A percentile compares a stretch with the other conserved stretches of the same genome.
These are phyloP conservation scores for Rhodotorula sp. DNA, from an alignment of 1,284 basidiomycete genomes.

Conservation along the genomic window DNA sequence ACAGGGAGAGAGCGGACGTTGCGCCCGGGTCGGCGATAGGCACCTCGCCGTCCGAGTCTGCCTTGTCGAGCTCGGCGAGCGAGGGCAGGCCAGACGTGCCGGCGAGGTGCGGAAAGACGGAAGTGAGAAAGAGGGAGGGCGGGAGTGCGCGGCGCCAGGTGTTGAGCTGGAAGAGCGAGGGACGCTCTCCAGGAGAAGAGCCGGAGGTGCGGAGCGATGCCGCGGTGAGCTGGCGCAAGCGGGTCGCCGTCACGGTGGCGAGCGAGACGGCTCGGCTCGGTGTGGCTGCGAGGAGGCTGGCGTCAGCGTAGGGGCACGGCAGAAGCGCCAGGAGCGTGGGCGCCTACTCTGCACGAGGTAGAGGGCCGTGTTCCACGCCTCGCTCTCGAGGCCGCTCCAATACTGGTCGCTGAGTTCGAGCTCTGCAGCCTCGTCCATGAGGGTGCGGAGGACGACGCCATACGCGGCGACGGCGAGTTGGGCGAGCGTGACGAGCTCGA, in stretches of 20 bases:
- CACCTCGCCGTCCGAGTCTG: neutral
- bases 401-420: conserved; percentile 41
- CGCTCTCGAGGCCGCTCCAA: conserved; percentile 38
- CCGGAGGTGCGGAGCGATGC: conserved; percentile 8
- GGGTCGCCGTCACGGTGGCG: conserved; percentile 18
- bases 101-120: conserved; percentile 45
- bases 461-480: conserved; percentile 36
- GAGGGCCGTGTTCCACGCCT: conserved; percentile 25
- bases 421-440: conserved; percentile 39
- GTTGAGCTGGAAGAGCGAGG: conserved; percentile 28
- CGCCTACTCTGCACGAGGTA: conserved; percentile 40
- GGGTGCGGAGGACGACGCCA: conserved; percentile 30
- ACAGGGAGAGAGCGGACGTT: conserved; percentile 8
- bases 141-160: conserved; percentile 39
- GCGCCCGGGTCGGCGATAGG: neutral
- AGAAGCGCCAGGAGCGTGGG: too few relatives aligned
- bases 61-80: conserved; percentile 10
- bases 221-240: conserved; percentile 29
- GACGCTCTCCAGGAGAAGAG: neutral
- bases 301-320: neutral
- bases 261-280: conserved; percentile 27
- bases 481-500: conserved; percentile 36
- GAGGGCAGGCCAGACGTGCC: conserved; percentile 20
- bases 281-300: conserved; percentile 4
- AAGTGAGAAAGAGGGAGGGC: conserved; percentile 44